Evolutionary conservation across 495 filamentous ascomycete species (phyloP).

Genomic region (Annulohypoxylon bovei): DNA sequence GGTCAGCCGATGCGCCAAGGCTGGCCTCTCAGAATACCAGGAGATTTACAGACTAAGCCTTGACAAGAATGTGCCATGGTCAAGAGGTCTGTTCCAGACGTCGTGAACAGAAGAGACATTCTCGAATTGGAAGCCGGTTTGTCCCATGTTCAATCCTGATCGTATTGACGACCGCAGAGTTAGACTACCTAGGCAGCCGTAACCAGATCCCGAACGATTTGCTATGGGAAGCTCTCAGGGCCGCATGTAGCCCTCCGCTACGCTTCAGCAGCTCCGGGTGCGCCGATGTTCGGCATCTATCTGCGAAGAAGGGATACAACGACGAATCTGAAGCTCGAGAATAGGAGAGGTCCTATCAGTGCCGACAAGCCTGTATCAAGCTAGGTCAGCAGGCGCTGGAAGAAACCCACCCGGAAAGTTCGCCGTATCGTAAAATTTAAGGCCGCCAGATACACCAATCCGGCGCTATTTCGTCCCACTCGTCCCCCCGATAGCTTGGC

Average conservation of each 20-base stretch:
- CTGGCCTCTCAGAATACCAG: conserved; percentile 28
- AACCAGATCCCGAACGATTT: background rate
- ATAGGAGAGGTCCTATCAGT: background rate
- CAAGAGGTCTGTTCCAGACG: conserved; percentile 20
- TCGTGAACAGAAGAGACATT: conserved; percentile 19
- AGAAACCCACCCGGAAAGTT: background rate
- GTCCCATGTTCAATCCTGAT: conserved; percentile 7
- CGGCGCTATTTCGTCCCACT: conserved; percentile 35
- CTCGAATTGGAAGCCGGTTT: conserved; percentile 37
- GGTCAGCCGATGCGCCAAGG: conserved; percentile 42
- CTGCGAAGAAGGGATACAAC: background rate
- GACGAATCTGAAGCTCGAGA: background rate
- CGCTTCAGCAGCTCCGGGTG: background rate
- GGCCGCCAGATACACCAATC: conserved; percentile 12
- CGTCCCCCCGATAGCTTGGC: conserved; percentile 36
- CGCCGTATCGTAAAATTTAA: conserved; percentile 29
- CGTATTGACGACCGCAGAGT: background rate
- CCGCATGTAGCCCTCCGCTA: conserved; percentile 1
- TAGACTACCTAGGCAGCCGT: background rate
- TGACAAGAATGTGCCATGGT: conserved; percentile 47
- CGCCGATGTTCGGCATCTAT: background rate
- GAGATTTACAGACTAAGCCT: conserved; percentile 36
- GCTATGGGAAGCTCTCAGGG: background rate
- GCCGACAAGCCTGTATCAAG: background rate
- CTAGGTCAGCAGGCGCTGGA: background rate